These are phyloP conservation scores for Venturia carpophila DNA, from an alignment of 2,329 filamentous ascomycete species.

Conservation along the genomic window DNA sequence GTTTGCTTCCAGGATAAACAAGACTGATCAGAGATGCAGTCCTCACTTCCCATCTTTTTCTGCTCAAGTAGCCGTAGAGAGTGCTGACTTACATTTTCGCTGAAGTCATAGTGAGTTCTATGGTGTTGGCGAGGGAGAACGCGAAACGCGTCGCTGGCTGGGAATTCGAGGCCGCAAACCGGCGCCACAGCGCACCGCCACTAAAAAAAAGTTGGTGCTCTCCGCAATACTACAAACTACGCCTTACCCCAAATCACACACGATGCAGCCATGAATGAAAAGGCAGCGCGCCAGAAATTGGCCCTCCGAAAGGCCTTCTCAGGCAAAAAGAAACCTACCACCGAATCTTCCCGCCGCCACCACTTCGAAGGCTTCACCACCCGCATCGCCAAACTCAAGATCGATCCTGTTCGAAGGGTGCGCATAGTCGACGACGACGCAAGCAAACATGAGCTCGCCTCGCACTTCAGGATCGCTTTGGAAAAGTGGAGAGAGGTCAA, in stretches of 20 bases:
- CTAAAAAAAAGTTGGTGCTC: neutral
- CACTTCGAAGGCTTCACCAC: constrained; percentile 85
- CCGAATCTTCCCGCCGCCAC: constrained; percentile 71
- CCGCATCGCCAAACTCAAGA: constrained; percentile 83
- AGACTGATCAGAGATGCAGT: neutral
- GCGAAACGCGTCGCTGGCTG: neutral
- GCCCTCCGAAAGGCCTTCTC: constrained; percentile 15
- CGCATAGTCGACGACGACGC: constrained; percentile 76
- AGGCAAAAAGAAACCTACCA: constrained; percentile 34
- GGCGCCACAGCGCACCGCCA: too few relatives aligned
- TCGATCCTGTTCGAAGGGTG: constrained; percentile 87
- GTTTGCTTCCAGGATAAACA: neutral
- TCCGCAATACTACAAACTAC: neutral
- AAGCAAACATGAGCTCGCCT: constrained; percentile 68
- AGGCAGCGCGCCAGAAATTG: constrained; percentile 15
- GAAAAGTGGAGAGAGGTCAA: constrained; percentile 91
- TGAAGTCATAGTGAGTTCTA: constrained; percentile 3
- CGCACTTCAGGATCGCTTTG: constrained; percentile 75
- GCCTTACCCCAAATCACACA: neutral
- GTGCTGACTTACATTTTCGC: constrained; percentile 16
- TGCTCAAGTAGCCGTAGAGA: neutral
- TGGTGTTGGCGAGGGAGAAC: neutral
- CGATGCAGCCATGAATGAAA: constrained; percentile 14
- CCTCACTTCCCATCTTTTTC: neutral
- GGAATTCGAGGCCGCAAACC: neutral